Base-by-base conservation (phyloP, 1,139 yeast genomes). In the Pichia sp. region DNA sequence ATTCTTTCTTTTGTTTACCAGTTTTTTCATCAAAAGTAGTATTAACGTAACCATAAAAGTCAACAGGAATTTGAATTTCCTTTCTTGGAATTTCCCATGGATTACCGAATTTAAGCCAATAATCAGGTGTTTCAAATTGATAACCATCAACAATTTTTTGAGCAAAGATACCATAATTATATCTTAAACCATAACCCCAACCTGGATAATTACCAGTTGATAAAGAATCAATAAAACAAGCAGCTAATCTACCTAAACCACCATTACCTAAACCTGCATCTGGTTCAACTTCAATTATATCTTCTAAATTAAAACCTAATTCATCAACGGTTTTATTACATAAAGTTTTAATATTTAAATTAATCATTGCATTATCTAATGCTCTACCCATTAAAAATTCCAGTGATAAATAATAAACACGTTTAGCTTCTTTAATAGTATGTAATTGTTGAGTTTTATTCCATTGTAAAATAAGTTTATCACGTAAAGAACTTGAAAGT, bases 181-280 rank as follows among this genome's bases (percentile, higher is more conserved):
- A 89, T 64, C 95, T 83, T 58, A 89, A 73, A 52, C 97, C 97
- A 66, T 90, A 90, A 54, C 97, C 97, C 97, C 97, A 89, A 46
- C 95, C 96, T 34, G 95, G 89, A 66, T 86, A 87, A 66, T 87
- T 83, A 58, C 86, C 83, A 7, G 95, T 82, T 35, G 95, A 81
- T 63, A 90, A 72, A 1, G 96, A 87, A 69, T 90, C 97, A 48
- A 90, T 80, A 63, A 87, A 89, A 69, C 97, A 89, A 38, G 97
- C 96, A 37, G 97, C 97, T 62, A 90, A 74, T 66, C 97, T 79
- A 53, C 97, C 97, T 53, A 90, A 73, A 54, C 97, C 97, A 65
- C 97, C 97, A 62, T 90, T 90, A 63, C 97, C 97, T 50, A 89
- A 76, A 28, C 90, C 97, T 18, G 96, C 96, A 67, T 90, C 97